phyloP scores from a whole-genome alignment of 257 asterid species.

The Gentiana straminea region DNA sequence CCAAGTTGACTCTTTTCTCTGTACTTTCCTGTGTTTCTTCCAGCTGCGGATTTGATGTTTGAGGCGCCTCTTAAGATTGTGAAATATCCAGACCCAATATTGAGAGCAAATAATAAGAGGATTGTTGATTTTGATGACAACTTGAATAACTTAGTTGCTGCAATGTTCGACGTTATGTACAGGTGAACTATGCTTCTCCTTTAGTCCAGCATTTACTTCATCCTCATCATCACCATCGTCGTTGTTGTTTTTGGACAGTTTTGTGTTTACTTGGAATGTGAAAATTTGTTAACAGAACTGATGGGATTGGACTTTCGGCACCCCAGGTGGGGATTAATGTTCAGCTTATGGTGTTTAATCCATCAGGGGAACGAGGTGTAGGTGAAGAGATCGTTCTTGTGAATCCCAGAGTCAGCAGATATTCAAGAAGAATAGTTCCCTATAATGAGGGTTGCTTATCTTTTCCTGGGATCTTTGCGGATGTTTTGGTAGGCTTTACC shows the following conservation, averaged over 20 bases:
- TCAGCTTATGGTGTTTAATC: slow-evolving; percentile 91
- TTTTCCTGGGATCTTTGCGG: slow-evolving; percentile 70
- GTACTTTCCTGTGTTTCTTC: slow-evolving; percentile 10
- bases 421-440: slow-evolving; percentile 54
- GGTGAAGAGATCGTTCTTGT: slow-evolving; percentile 90
- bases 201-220: not conserved
- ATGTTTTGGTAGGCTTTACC: slow-evolving; percentile 45
- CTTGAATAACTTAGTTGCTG: slow-evolving; percentile 65
- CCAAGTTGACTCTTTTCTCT: not conserved
- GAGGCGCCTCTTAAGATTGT: slow-evolving; percentile 50
- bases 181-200: slow-evolving; percentile 29
- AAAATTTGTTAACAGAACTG: slow-evolving; percentile 65
- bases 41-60: slow-evolving; percentile 67
- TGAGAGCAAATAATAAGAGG: slow-evolving; percentile 76
- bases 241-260: not conserved
- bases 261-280: slow-evolving; percentile 23
- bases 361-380: slow-evolving; percentile 68
- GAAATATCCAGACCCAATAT: slow-evolving; percentile 72
- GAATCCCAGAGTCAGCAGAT: slow-evolving; percentile 62
- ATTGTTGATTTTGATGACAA: slow-evolving; percentile 49
- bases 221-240: not conserved
- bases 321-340: slow-evolving; percentile 93
- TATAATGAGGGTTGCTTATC: slow-evolving; percentile 88
- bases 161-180: slow-evolving; percentile 94
- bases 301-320: slow-evolving; percentile 92